phyloP scores from a whole-genome alignment of 2,329 filamentous ascomycete species.

The Phialemonium atrogriseum region DNA sequence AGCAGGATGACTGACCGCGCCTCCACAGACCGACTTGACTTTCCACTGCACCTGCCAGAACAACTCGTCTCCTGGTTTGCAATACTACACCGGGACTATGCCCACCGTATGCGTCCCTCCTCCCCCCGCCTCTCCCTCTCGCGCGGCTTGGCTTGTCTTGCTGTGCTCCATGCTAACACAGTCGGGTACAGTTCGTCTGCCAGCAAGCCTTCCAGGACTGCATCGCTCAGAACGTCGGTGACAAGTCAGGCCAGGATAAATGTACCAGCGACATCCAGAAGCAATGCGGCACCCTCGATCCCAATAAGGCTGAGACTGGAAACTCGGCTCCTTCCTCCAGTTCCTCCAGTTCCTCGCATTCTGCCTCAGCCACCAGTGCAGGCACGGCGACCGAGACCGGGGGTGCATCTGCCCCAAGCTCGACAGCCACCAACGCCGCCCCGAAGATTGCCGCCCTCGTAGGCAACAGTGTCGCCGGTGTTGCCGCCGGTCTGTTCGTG shows the following conservation, averaged over 20 bases:
- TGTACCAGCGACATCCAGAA: constrained; percentile 39
- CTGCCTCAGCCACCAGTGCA: constrained; percentile 14
- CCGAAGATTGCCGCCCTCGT: constrained; percentile 23
- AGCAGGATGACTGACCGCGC: constrained; percentile 6
- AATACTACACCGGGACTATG: constrained; percentile 45
- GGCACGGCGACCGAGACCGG: constrained; percentile 14
- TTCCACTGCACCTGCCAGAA: constrained; percentile 44
- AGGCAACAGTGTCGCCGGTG: constrained; percentile 37
- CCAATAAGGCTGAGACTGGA: constrained; percentile 22
- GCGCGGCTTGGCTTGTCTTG: neutral
- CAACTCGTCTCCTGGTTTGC: constrained; percentile 38
- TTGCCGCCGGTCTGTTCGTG: constrained; percentile 44
- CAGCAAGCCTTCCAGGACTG: constrained; percentile 38
- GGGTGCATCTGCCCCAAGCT: constrained; percentile 10
- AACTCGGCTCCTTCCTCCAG: neutral
- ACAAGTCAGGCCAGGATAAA: constrained; percentile 32
- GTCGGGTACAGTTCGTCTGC: constrained; percentile 38
- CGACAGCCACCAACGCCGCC: constrained; percentile 15
- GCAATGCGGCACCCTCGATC: constrained; percentile 37
- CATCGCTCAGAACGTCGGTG: constrained; percentile 31
- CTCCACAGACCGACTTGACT: constrained; percentile 29
- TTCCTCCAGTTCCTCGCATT: constrained; percentile 12
- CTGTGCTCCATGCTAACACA: constrained; percentile 9
- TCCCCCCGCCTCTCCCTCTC: neutral
- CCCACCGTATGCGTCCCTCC: constrained; percentile 31